Base-by-base conservation (phyloP, 352 stramenopile species). In the Phytophthora pisi region DNA sequence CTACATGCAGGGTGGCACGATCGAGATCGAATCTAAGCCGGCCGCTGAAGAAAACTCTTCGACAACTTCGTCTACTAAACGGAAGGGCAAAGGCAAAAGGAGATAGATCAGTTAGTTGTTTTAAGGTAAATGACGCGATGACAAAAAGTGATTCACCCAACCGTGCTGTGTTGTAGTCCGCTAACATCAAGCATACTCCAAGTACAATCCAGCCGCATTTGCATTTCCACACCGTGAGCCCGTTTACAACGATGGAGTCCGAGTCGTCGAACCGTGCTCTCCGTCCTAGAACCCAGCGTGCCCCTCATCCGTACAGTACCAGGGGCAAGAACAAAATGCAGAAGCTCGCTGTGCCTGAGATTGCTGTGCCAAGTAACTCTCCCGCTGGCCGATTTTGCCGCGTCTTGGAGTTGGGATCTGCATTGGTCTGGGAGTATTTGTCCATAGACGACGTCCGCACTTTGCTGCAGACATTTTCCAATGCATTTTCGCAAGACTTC, bases 1-100 rank as follows among this genome's bases (percentile, higher is more conserved):
- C 13, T 57, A 26, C 24, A 26, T 26, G 24, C 24, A 93, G 75
- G 84, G 86, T 46, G 86, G 86, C 26, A 92, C 82, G 0, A 86
- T 94, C 26, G 72, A 91, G 58, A 91, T 92, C 34, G 84, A 94
- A 62, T 75, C 75, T 13, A 74, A 74, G 55, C 36, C 75, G 15
- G 40, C 63, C 20, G 30, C 70, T 30, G 57, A 54, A n/a, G 49
- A 74, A 16, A 54, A 31, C 10, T 49, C 52, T 15, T 65, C 66
- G n/a, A 49, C 64, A 38, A 26, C 43, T 16, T 72, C 58, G 23
- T 66, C 70, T 4, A 54, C 61, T 53, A 62, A 54, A 62, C 52
- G 66, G 54, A 78, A 75, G 45, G 49, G 36, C 45, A 71, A 66
- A 63, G 57, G 55, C 52, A 75, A 61, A 31, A 78, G 62, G 55